These are phyloP conservation scores for Orbilia quercus DNA, from an alignment of 2,329 filamentous ascomycete genomes.

Conservation along the genomic window DNA sequence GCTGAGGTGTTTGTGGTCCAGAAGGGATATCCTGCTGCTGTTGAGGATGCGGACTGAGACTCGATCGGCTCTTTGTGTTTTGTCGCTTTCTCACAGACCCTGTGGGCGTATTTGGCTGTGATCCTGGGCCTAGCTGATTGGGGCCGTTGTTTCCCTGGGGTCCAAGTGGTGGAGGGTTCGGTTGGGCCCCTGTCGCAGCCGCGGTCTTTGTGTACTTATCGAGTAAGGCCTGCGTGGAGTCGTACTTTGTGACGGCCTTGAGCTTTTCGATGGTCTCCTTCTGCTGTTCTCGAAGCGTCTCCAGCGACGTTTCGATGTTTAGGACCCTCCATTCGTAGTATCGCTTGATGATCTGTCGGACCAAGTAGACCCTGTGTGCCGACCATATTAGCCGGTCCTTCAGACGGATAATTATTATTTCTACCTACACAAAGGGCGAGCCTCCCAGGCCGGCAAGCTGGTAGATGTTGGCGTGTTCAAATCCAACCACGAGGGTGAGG, in stretches of 20 bases:
- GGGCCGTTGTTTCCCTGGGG: slow-evolving; percentile 20
- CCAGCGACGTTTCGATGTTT: slow-evolving; percentile 74
- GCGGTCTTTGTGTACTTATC: slow-evolving; percentile 81
- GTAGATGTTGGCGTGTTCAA: slow-evolving; percentile 77
- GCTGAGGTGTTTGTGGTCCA: slow-evolving; percentile 27
- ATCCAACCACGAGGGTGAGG: slow-evolving; percentile 84
- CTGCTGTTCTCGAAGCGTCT: slow-evolving; percentile 80
- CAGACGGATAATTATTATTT: background rate
- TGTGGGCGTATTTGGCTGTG: slow-evolving; percentile 46
- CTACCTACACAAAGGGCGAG: slow-evolving; percentile 78
- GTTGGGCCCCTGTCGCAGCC: slow-evolving; percentile 57
- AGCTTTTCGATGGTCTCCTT: slow-evolving; percentile 90
- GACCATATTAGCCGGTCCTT: slow-evolving; percentile 23
- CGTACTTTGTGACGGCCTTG: slow-evolving; percentile 94
- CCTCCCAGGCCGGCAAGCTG: slow-evolving; percentile 84
- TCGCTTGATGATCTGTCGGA: slow-evolving; percentile 73
- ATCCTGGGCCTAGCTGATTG: slow-evolving; percentile 24
- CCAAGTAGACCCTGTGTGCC: slow-evolving; percentile 76
- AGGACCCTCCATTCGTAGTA: slow-evolving; percentile 86
- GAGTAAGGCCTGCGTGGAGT: slow-evolving; percentile 89
- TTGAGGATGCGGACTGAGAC: background rate
- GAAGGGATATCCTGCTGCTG: slow-evolving; percentile 26
- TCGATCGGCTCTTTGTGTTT: slow-evolving; percentile 56
- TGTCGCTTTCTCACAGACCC: slow-evolving; percentile 58
- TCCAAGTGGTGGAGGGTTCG: slow-evolving; percentile 61